These are phyloP conservation scores for Wallacemonas rigidus DNA, from an alignment of 208 protist genomes.

Conservation along the genomic window DNA sequence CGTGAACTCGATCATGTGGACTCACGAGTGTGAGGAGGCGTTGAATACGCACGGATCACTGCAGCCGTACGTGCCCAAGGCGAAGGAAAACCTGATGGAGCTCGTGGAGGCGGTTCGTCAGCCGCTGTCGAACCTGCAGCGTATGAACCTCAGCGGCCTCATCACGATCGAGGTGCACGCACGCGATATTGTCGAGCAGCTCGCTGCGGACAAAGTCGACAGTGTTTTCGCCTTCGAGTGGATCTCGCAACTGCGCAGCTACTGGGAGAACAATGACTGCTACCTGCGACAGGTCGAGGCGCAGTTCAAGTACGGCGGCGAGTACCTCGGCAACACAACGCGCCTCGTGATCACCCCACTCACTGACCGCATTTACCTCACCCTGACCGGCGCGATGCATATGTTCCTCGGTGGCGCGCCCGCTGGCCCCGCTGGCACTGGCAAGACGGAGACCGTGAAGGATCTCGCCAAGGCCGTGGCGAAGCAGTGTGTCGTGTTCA, in stretches of 20 bases:
- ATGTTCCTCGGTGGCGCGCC: slow-evolving; percentile 95
- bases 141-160: slow-evolving; percentile 94
- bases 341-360: slow-evolving; percentile 97
- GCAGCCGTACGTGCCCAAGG: slow-evolving; percentile 78
- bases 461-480: slow-evolving; percentile 97
- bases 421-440: slow-evolving; percentile 91
- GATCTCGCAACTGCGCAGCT: slow-evolving; percentile 96
- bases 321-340: slow-evolving; percentile 97
- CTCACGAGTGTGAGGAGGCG: slow-evolving; percentile 87
- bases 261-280: slow-evolving; percentile 96
- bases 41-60: slow-evolving; percentile 85
- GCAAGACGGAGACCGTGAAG: slow-evolving; percentile 98
- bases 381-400: slow-evolving; percentile 95
- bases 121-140: slow-evolving; percentile 85
- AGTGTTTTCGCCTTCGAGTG: slow-evolving; percentile 95
- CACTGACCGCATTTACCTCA: slow-evolving; percentile 97
- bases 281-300: slow-evolving; percentile 92
- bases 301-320: slow-evolving; percentile 94
- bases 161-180: slow-evolving; percentile 97
- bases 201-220: slow-evolving; percentile 85
- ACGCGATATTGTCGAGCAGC: slow-evolving; percentile 92
- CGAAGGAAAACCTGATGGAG: slow-evolving; percentile 86
- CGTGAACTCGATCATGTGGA: slow-evolving; percentile 95
- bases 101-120: slow-evolving; percentile 90
- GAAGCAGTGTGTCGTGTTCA: slow-evolving; percentile 98